Conservation (phyloP, 2,329 filamentous ascomycete genomes). For the Cladosporium cucumerinum region DNA sequence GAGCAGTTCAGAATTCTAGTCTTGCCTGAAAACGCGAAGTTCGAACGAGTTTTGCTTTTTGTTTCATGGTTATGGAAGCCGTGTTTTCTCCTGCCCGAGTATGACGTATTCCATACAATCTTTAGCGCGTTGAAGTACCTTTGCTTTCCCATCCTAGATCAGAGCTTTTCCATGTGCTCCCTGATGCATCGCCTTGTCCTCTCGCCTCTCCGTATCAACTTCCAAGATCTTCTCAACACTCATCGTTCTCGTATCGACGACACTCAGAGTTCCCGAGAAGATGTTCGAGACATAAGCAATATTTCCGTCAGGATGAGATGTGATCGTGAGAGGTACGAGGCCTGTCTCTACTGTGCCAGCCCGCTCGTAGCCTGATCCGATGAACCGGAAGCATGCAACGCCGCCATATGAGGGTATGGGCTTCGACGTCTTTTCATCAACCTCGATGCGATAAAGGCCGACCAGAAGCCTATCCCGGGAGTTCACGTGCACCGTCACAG, state of each 20-base stretch:
- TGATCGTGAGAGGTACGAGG: constrained; percentile 15
- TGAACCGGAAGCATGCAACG: neutral
- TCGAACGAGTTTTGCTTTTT: neutral
- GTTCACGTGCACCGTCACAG: neutral
- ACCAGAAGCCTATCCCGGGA: neutral
- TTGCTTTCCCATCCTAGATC: neutral
- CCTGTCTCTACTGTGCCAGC: constrained; percentile 12
- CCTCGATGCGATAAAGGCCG: neutral
- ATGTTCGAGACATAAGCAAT: constrained; percentile 17
- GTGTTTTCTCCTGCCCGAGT: neutral
- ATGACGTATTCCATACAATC: neutral
- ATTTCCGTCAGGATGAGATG: constrained; percentile 6
- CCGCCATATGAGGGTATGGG: constrained; percentile 3
- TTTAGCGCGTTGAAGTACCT: neutral
- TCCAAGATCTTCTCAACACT: constrained; percentile 10
- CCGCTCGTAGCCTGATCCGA: constrained; percentile 1
- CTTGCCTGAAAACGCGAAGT: neutral
- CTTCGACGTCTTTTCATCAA: neutral
- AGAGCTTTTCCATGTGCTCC: constrained; percentile 17
- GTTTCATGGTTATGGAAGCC: neutral
- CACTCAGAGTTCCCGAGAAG: constrained; percentile 14
- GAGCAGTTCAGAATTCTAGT: neutral
- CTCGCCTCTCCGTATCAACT: constrained; percentile 12
- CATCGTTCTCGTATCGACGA: constrained; percentile 11
- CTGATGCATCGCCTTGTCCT: constrained; percentile 18